Evolutionary conservation across 495 filamentous ascomycete species (phyloP).

Genomic region (Cercophora samala): DNA sequence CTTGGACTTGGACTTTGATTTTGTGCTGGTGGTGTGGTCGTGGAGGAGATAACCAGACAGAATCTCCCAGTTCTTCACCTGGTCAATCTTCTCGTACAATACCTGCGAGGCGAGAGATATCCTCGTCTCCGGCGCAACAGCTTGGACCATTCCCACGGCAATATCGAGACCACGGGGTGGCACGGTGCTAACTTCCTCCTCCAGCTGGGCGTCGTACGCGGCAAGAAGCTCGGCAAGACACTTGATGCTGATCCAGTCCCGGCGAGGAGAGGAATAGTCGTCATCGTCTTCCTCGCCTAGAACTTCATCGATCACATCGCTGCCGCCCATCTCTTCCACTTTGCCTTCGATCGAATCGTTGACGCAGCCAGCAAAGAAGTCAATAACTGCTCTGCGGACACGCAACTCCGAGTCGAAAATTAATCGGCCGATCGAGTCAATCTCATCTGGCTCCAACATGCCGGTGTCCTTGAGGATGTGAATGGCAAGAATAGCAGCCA

Average conservation of each 20-base stretch:
- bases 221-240: conserved; percentile 80
- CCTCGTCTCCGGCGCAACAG: conserved; percentile 65
- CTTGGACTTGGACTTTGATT: conserved; percentile 30
- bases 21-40: conserved; percentile 68
- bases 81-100: conserved; percentile 74
- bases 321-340: conserved; percentile 76
- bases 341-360: conserved; percentile 75
- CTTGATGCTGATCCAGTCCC: conserved; percentile 87
- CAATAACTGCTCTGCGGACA: conserved; percentile 80
- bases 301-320: conserved; percentile 57
- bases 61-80: conserved; percentile 81
- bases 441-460: conserved; percentile 83
- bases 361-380: conserved; percentile 84
- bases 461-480: conserved; percentile 79
- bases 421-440: conserved; percentile 77
- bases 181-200: conserved; percentile 43
- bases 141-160: conserved; percentile 49
- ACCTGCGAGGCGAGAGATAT: conserved; percentile 81
- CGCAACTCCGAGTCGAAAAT: conserved; percentile 82
- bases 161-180: conserved; percentile 44
- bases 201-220: conserved; percentile 62
- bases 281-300: conserved; percentile 69
- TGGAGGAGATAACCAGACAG: conserved; percentile 87
- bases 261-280: conserved; percentile 68
- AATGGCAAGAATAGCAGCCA: conserved; percentile 72